Percentiles rank a stretch among this genome's conserved stretches.
Evolutionary conservation across 2,329 filamentous ascomycete species (phyloP).

Genomic region (Aspergillus chevalieri): DNA sequence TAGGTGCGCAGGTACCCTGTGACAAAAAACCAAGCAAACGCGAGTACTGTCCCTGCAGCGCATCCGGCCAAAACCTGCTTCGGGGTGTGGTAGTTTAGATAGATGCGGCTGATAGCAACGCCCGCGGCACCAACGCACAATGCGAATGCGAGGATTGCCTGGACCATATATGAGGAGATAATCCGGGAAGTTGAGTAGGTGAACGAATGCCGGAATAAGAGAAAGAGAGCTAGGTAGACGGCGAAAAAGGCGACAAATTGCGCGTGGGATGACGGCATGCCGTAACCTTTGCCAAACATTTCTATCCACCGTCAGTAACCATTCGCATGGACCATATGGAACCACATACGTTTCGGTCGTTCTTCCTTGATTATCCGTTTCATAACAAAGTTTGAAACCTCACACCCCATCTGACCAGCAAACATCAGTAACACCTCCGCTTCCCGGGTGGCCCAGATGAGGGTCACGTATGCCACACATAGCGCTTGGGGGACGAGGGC

Average conservation of each 20-base stretch:
- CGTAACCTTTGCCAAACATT: conserved; percentile 85
- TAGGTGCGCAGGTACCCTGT: conserved; percentile 60
- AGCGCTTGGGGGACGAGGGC: conserved; percentile 89
- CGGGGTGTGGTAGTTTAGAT: conserved; percentile 86
- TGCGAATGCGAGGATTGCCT: conserved; percentile 52
- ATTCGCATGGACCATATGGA: background rate
- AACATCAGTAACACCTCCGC: conserved; percentile 86
- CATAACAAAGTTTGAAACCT: conserved; percentile 80
- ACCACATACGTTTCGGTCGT: conserved; percentile 64
- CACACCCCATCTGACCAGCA: conserved; percentile 82
- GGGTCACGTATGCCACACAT: conserved; percentile 79
- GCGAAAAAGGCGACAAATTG: conserved; percentile 94
- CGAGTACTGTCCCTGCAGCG: conserved; percentile 63
- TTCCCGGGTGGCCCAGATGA: conserved; percentile 88
- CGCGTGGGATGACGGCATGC: conserved; percentile 93
- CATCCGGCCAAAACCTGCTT: conserved; percentile 80
- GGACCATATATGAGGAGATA: conserved; percentile 44
- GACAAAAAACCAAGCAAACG: conserved; percentile 69
- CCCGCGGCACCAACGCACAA: conserved; percentile 57
- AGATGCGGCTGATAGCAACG: conserved; percentile 78
- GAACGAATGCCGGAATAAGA: conserved; percentile 73
- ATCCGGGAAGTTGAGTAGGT: conserved; percentile 39
- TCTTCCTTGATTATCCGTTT: conserved; percentile 92
- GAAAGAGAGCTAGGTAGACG: conserved; percentile 74
- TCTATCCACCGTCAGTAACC: conserved; percentile 33